Base-by-base conservation (phyloP, 2,329 filamentous ascomycete species). In the Colletotrichum coccodes region DNA sequence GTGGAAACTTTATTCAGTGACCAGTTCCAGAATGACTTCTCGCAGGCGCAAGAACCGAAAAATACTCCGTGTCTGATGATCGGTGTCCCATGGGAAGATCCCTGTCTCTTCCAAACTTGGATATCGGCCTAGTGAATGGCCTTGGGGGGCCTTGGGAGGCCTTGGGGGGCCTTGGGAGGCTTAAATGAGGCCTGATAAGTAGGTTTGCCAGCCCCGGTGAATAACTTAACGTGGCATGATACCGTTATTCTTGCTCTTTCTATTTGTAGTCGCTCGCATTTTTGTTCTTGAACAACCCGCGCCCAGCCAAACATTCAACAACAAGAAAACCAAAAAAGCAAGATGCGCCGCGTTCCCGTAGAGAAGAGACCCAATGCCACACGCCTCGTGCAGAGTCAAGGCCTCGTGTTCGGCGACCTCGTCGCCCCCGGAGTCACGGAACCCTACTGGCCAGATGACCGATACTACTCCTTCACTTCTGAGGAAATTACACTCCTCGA, bases 331-430 rank as follows among this genome's bases (percentile, higher is more conserved):
- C n/a, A 30, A 30, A 26, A 14, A 16, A 21, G 21, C 30, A 54
- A 42, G 6, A 62, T 62, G 60, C 60, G 60, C 26, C 60, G 60
- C 11, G 50, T 62, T 3, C 28, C 60, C 6, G 38, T 56, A 8
- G 3, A 62, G 14, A 30, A 62, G 34, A 53, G 60, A 42, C 36
- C 9, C 21, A 58, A 64, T 14, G 40, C 42, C 23, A 64, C 52
- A 9, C 52, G 60, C 18, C 60, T 58, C 4, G 52, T 64, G 11
- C 60, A 59, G 47, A 64, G 60, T 32, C 60, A 64, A 34, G 52
- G 60, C 8, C n/a, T 64, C 9, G 52, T 64, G n/a, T 59, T 50
- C 14, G 52, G 52, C 32, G 60, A 64, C 50, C 60, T 64, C 3
- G 53, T 49, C 8, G 23, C 60, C 3, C 42, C 52, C 12, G 32